phyloP scores from a whole-genome alignment of 345 rosid genomes.

The Garcia nutans region DNA sequence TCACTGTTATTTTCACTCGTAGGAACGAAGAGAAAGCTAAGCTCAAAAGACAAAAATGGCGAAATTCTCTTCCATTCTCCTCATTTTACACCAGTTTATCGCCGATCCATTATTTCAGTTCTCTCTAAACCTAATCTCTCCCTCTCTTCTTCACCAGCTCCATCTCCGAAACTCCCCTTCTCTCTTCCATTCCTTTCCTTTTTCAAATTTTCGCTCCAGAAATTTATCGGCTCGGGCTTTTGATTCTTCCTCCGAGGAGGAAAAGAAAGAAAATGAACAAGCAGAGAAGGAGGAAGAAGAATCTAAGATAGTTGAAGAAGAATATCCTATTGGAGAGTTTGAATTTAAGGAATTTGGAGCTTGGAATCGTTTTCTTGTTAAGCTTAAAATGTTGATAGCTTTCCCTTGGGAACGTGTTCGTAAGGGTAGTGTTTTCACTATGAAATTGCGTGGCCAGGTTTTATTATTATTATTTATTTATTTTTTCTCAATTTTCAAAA shows the following conservation, averaged over 20 bases:
- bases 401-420: constrained; percentile 89
- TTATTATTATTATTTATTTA: background rate
- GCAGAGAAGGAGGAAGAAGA: constrained; percentile 10
- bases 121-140: constrained; percentile 18
- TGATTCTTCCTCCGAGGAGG: constrained; percentile 53
- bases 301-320: constrained; percentile 24
- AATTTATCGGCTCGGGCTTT: constrained; percentile 56
- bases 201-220: constrained; percentile 18
- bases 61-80: constrained; percentile 47
- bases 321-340: constrained; percentile 76
- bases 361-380: constrained; percentile 65
- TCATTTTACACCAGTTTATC: constrained; percentile 40
- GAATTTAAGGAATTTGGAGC: constrained; percentile 46
- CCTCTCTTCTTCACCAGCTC: constrained; percentile 8
- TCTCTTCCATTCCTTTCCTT: constrained; percentile 13
- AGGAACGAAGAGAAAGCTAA: background rate
- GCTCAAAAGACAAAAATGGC: constrained; percentile 43
- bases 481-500: background rate
- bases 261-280: constrained; percentile 17
- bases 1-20: background rate
- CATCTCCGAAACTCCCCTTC: constrained; percentile 5
- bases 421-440: constrained; percentile 72
- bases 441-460: constrained; percentile 98
- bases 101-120: constrained; percentile 31
- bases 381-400: constrained; percentile 72